Evolutionary conservation across 169 alveolate species (phyloP), one percentile per base, ranked within the genome.

Genomic region (Plasmodium falciparum): DNA sequence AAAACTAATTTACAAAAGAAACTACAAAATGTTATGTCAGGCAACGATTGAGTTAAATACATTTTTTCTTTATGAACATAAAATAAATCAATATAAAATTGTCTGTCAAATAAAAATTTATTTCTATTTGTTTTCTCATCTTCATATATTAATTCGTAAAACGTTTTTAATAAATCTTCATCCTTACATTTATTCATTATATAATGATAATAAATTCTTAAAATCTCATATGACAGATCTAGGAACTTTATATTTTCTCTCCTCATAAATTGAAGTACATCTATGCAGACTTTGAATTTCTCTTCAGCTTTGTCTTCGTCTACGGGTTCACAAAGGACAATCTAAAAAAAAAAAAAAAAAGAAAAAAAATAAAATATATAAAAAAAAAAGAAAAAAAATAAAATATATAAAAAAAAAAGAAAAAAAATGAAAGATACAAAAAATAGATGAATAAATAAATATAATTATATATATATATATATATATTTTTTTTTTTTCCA

Each of bases 261-360:
- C 17, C 17, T 78, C 89, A 78, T 49, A 78, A 78, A 78, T 29
- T 24, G 24, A 45, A 78, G 65, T 45, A 78, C 59, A 7, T 78
- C 45, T 59, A 78, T 39, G 15, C 89, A 59, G 12, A 65, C 52
- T 20, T n/a, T 3, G 13, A 78, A 26, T 71, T 78, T 50, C 13
- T 26, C 43, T 70, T 59, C 63, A 2, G 50, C 43, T 0, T 26
- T 29, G 8, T 63, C 71, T 9, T 66, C 26, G 1, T 26, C 67
- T 59, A 26, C n/a, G 1, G 67, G 20, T 15, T 8, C 9, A 2
- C 54, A 45, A 52, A 78, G 8, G 17, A 66, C 13, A 0, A 58
- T 24, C 89, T 78, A 33, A 20, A 66, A n/a, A 6, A 67, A 20
- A 29, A 2, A 65, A 33, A 43, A 0, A 33, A 20, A 33, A n/a